phyloP scores from a whole-genome alignment of 805 yeast genomes.

The Lipomyces yamanashiensis region DNA sequence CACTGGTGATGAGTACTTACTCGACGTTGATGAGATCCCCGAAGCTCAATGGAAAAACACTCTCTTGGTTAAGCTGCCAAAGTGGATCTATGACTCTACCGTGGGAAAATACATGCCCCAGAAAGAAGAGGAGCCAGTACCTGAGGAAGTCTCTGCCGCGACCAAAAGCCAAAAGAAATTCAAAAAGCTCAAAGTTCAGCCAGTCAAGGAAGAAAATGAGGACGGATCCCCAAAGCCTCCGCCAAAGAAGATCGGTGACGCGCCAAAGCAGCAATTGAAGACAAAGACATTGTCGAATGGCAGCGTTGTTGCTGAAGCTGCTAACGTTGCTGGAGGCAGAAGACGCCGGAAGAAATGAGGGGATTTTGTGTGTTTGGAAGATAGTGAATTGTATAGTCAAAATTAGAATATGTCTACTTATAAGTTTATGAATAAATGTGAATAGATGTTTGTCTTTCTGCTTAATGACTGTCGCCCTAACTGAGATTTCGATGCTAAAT shows the following conservation, averaged over 20 bases:
- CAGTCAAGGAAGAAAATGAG: constrained; percentile 4
- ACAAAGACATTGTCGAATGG: constrained; percentile 18
- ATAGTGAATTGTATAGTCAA: no score
- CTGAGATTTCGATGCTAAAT: no score
- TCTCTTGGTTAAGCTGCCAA: constrained; percentile 40
- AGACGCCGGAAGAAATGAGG: constrained; percentile 26
- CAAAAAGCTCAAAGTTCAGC: background rate
- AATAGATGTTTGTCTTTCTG: no score
- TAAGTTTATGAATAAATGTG: no score
- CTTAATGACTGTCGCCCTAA: no score
- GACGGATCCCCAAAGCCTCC: background rate
- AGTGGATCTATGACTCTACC: constrained; percentile 30
- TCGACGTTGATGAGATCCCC: constrained; percentile 41
- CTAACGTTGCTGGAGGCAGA: constrained; percentile 35
- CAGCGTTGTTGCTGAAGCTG: constrained; percentile 29
- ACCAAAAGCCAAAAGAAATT: constrained; percentile 11
- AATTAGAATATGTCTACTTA: no score
- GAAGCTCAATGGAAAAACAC: constrained; percentile 46
- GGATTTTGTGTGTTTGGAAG: no score
- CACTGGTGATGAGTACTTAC: constrained; percentile 39
- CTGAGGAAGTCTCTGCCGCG: background rate
- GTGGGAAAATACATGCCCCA: constrained; percentile 28
- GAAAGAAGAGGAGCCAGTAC: background rate
- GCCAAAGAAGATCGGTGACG: constrained; percentile 16
- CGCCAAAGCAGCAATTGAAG: constrained; percentile 6